Conservation (phyloP, 495 filamentous ascomycete species). For the Copromyces sp. region DNA sequence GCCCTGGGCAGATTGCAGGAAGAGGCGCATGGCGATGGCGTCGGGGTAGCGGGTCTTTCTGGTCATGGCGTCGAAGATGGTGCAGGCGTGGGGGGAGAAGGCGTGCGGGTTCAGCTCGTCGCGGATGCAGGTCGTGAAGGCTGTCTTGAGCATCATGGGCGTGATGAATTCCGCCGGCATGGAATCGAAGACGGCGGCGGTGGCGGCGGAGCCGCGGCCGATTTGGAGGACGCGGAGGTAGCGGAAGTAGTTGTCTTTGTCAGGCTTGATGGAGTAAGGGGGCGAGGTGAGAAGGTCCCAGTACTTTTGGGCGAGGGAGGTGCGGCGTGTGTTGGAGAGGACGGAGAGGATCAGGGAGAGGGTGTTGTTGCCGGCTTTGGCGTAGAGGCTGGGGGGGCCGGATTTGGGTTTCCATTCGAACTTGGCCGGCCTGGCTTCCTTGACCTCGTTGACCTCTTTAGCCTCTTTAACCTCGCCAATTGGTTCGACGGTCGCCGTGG, state of each 20-base stretch:
- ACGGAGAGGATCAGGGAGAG: slow-evolving; percentile 60
- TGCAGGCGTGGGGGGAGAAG: slow-evolving; percentile 41
- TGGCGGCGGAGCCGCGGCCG: slow-evolving; percentile 46
- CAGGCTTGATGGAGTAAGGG: slow-evolving; percentile 49
- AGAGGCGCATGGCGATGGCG: slow-evolving; percentile 26
- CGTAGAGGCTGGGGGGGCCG: slow-evolving; percentile 19
- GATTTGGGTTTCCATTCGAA: background rate
- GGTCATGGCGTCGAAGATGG: slow-evolving; percentile 49
- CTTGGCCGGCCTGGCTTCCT: background rate
- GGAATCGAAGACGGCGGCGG: slow-evolving; percentile 43
- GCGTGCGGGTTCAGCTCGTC: slow-evolving; percentile 61
- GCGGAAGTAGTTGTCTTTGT: slow-evolving; percentile 52
- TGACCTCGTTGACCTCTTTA: background rate
- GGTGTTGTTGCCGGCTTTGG: slow-evolving; percentile 52
- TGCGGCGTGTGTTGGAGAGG: slow-evolving; percentile 41
- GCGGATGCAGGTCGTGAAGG: slow-evolving; percentile 54
- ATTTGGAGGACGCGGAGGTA: slow-evolving; percentile 59
- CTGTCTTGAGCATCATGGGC: slow-evolving; percentile 55
- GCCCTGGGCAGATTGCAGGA: slow-evolving; percentile 29
- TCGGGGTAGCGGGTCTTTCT: slow-evolving; percentile 32
- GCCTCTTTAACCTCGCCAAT: background rate
- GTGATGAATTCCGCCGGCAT: slow-evolving; percentile 33
- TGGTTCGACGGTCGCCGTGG: background rate
- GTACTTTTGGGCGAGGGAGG: slow-evolving; percentile 48
- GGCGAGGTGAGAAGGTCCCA: slow-evolving; percentile 57